Base-by-base conservation (phyloP, 768 basidiomycete genomes). In the Boletus pseudopeckii region DNA sequence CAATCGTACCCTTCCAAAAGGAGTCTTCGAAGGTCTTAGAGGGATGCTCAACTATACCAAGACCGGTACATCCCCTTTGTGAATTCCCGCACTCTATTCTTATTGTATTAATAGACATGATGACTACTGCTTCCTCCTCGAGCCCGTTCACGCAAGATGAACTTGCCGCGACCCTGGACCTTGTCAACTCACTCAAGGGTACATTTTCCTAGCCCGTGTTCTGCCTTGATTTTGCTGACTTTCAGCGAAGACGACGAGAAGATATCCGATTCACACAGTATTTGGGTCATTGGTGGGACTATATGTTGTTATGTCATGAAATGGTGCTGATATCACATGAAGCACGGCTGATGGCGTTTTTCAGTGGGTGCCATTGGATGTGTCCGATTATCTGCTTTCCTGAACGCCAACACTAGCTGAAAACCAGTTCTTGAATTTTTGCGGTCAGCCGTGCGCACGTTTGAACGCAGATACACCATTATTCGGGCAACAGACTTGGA, bases 1-100 rank as follows among this genome's bases (percentile, higher is more conserved):
- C 13, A 33, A 30, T 34, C 42, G 42, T 18, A 48, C 20, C 5
- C 52, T 59, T 39, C 51, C 56, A 2, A 36, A 38, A 15, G 10
- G n/a, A 24, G 41, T 52, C 13, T 54, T 58, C 14, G 51, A 44
- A 33, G 45, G 48, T 10, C 51, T 61, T 3, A 58, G 52, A 48
- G 61, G 61, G 5, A 61, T 63, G 56, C 61, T 63, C 11, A 63
- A 63, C 17, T 51, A 54, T 36, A 38, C 46, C 26, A 51, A 33
- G 38, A 60, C 48, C 4, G 58, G 58, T 60, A 22, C 33, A 18
- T 26, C 7, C 13, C 11, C 6, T 36, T 38, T 32, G 11, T 48
- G 7, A 36, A 41, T 37, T 0, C 4, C 43, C 30, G 14, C 3
- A 2, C 7, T 5, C 1, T 34, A 11, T 40, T 46, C 24, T 33